Base-by-base conservation (phyloP, 78 protist genomes). In the Capsaspora owczarzaki region DNA sequence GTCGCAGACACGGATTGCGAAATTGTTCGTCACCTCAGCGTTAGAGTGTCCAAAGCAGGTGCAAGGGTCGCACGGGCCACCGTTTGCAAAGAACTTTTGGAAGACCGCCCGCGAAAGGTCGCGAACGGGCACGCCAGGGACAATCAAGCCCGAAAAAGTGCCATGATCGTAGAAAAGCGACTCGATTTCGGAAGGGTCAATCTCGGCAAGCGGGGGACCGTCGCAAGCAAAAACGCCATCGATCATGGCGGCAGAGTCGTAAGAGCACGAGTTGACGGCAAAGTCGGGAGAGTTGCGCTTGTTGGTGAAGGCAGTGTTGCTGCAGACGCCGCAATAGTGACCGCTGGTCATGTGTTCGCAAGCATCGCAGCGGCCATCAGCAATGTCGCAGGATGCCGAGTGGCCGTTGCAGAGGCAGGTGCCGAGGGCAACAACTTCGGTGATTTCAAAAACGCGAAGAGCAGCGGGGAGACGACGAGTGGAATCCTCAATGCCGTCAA, bases 391-490 rank as follows among this genome's bases (percentile, higher is more conserved):
- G 33, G 72, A 35, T 25, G 8, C 10, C 19, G 72, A 63, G 72
- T 63, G 72, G 35, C 72, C 72, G 72, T 63, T 63, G 72, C 72
- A 63, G 41, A 63, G 27, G 72, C 72, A 63, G 72, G 27, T 35
- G 72, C 72, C 72, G 33, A 6, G 35, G 25, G 33, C 40, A 20
- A 12, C 43, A 14, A 63, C 25, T 41, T 63, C 72, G 33, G 8
- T 16, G 23, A 63, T 41, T 20, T 25, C 12, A 41, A 33, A 63
- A 41, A 33, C 27, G 19, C 72, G 72, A 41, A 33, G 23, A 20
- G 8, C 10, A 6, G 66, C 12, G n/a, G 4, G 25, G 66, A 56
- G 66, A 20, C 23, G 10, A 8, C 20, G 8, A 8, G 43, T 35
- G 41, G 33, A 63, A 14, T 12, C 35, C 22, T 8, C 5, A 35